Evolutionary conservation across 768 basidiomycete genomes (phyloP).

Genomic region (Flagelloscypha sp.): DNA sequence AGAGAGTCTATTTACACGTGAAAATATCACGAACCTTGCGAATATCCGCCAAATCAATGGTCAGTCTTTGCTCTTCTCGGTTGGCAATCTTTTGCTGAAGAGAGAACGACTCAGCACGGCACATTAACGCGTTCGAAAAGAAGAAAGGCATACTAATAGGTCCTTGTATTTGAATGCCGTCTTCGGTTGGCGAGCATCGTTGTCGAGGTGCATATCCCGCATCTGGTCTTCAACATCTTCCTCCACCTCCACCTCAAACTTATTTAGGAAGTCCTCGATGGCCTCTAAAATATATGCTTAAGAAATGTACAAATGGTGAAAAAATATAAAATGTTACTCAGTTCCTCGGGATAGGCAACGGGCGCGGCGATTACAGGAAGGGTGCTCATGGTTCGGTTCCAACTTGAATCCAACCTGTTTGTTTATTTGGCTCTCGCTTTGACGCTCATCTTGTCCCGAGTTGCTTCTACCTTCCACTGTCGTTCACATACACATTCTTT

Average conservation of each 20-base stretch:
- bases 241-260: slow-evolving; percentile 55
- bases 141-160: slow-evolving; percentile 56
- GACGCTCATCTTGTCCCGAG: no score
- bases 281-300: slow-evolving; percentile 34
- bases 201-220: slow-evolving; percentile 65
- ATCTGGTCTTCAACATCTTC: slow-evolving; percentile 68
- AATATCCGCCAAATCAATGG: slow-evolving; percentile 86
- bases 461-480: no score
- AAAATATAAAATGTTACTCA: no score
- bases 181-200: slow-evolving; percentile 26
- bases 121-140: slow-evolving; percentile 16
- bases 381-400: no score
- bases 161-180: slow-evolving; percentile 69
- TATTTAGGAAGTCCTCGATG: slow-evolving; percentile 65
- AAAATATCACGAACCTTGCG: slow-evolving; percentile 41
- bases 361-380: no score
- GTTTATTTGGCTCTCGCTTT: no score
- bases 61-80: slow-evolving; percentile 82
- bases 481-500: no score
- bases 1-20: slow-evolving; percentile 7
- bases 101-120: slow-evolving; percentile 12
- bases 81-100: slow-evolving; percentile 86
- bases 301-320: slow-evolving; percentile 12
- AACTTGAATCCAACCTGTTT: no score
- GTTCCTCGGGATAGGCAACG: no score